Base-by-base conservation (phyloP, 225 moss, liverwort and hornwort species). In the Asterella californica region DNA sequence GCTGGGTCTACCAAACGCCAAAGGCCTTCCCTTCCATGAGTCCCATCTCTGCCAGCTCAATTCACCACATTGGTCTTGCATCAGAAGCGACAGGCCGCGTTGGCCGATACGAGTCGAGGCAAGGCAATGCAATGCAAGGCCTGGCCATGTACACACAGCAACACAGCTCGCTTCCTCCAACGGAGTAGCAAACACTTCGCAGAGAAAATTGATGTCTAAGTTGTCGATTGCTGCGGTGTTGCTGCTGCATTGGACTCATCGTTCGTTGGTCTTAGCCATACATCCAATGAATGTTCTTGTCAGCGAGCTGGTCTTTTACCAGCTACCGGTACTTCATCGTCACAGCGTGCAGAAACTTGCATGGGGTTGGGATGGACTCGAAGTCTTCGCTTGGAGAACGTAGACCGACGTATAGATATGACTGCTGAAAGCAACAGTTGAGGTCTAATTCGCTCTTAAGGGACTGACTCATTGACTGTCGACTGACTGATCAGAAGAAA, bases 401-500 rank as follows among this genome's bases (percentile, higher is more conserved):
- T n/a, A 71, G 46, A 27, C 47, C 25, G 46, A 71, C 14, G 17
- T 9, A 12, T 71, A 47, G 21, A 71, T 47, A 1, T 9, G n/a
- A 38, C 0, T 3, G n/a, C 3, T 1, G 10, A 25, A n/a, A 47
- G 25, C 24, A 71, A 46, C 38, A 25, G 10, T 24, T 24, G 21
- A 47, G n/a, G n/a, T n/a, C n/a, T n/a, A n/a, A n/a, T n/a, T n/a
- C n/a, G n/a, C n/a, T n/a, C n/a, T n/a, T n/a, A n/a, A n/a, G n/a
- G n/a, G n/a, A n/a, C n/a, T n/a, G n/a, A n/a, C n/a, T n/a, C 15
- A 15, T 27, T 2, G 3, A 27, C 30, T 68, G 67, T 21, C 21
- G 60, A n/a, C 32, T 15, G 17, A 67, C 67, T 32, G 67, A 67
- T 66, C 32, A 19, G 36, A 32, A 36, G 75, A 75, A 75, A 75